A percentile compares a stretch with the other conserved stretches of the same genome.
phyloP scores from a whole-genome alignment of 192 early-diverging fungal species.

The Phycomyces blakesleeanus region DNA sequence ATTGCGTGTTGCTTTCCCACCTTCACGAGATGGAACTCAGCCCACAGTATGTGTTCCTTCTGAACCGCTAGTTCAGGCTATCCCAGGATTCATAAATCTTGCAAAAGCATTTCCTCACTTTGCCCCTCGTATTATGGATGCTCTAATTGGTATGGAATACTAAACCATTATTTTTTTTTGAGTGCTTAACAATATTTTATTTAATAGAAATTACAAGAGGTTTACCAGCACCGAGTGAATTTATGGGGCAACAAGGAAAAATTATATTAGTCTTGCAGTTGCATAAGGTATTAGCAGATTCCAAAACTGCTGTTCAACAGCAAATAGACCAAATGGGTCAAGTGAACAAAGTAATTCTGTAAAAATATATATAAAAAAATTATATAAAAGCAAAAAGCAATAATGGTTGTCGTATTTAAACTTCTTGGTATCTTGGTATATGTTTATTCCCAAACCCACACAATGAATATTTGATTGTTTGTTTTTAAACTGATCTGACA shows the following conservation, averaged over 20 bases:
- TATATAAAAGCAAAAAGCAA: not conserved
- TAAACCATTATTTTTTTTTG: too few relatives aligned
- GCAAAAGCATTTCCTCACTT: conserved; percentile 33
- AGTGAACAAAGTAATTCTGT: conserved; percentile 27
- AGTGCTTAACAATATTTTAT: not conserved
- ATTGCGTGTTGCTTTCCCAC: conserved; percentile 25
- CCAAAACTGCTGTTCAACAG: conserved; percentile 9
- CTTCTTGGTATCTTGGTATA: not conserved
- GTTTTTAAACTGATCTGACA: conserved; percentile 2
- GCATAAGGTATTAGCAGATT: conserved; percentile 20
- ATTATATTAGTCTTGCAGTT: conserved; percentile 18
- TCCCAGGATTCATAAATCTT: conserved; percentile 21
- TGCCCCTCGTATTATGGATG: conserved; percentile 16
- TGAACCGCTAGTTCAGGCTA: conserved; percentile 23
- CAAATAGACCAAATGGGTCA: conserved; percentile 19
- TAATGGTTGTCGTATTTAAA: too few relatives aligned
- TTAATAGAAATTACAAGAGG: conserved; percentile 19
- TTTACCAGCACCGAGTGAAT: conserved; percentile 19
- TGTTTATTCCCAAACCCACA: not conserved
- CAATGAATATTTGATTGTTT: not conserved
- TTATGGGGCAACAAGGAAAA: conserved; percentile 27
- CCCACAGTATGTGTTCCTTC: conserved; percentile 19
- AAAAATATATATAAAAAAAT: not conserved
- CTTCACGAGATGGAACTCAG: not conserved
- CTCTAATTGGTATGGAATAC: conserved; percentile 20